Evolutionary conservation across 2,329 filamentous ascomycete genomes (phyloP), one percentile per base, ranked within the genome.

Genomic region (Botrytis tulipae): DNA sequence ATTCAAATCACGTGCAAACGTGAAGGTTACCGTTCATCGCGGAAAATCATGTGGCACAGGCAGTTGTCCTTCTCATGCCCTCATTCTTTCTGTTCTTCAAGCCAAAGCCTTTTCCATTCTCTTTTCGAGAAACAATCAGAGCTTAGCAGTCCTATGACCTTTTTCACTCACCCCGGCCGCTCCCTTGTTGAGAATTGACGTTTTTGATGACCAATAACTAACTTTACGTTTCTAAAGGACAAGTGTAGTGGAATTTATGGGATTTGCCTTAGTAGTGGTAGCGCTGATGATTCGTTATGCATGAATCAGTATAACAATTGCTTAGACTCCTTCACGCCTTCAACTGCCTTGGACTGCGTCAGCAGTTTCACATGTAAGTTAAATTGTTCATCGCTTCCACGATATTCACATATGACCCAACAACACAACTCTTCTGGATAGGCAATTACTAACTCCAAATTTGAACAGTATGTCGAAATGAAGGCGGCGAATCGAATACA

Each of bases 241-340:
- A 75, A 75, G 48, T 75, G 74, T 20, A 71, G 66, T 57, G 68
- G 51, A 20, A 73, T 73, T n/a, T 75, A 73, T 48, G 72, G 74
- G 14, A 74, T 70, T 44, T 75, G 74, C 66, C 57, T 75, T 3
- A 67, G 48, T 46, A 69, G 61, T n/a, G 74, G 74, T 2, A 32
- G 54, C 29, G 67, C 74, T 3, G 67, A 75, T 44, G 68, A 75
- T 42, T 46, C 68, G n/a, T 48, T 54, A 57, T 75, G 74, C 61
- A 75, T 75, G 74, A 61, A 35, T n/a, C 74, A 75, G 44, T 75
- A 75, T n/a, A 75, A 75, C 40, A 72, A 75, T 22, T 75, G 74
- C 59, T 70, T 75, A 40, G 72, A 72, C 37, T 74, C 74, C 16
- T 75, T 75, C 57, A 75, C 72, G 7, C 32, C 72, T 40, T 74